Evolutionary conservation across 345 rosid species (phyloP).

Genomic region (Euphorbia lathyris): DNA sequence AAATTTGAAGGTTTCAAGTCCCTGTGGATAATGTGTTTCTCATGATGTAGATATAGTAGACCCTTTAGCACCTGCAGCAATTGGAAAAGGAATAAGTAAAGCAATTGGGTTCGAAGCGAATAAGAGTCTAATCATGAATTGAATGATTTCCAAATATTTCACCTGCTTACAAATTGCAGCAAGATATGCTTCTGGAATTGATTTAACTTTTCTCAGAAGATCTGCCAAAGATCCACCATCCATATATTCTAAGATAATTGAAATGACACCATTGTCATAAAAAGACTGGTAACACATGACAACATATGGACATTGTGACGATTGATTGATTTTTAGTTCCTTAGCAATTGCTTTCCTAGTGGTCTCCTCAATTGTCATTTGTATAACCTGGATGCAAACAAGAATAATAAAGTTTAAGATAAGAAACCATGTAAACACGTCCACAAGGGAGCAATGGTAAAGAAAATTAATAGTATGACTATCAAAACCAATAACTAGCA

Average conservation of each 20-base stretch:
- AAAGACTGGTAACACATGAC: constrained; percentile 83
- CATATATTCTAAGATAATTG: constrained; percentile 88
- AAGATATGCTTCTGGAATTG: constrained; percentile 67
- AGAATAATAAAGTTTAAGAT: not conserved
- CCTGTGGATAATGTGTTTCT: constrained; percentile 81
- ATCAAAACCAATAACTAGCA: not conserved
- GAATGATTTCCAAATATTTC: constrained; percentile 5
- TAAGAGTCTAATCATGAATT: not conserved
- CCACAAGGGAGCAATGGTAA: not conserved
- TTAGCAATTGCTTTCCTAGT: constrained; percentile 62
- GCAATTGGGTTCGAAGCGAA: not conserved
- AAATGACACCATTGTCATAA: constrained; percentile 74
- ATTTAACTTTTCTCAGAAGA: constrained; percentile 59
- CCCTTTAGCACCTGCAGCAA: constrained; percentile 69
- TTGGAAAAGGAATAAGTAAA: not conserved
- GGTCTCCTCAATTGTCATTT: constrained; percentile 70
- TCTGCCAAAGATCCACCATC: constrained; percentile 90
- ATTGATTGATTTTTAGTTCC: constrained; percentile 80
- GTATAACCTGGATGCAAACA: constrained; percentile 58
- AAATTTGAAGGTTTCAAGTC: constrained; percentile 85
- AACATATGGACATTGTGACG: constrained; percentile 69
- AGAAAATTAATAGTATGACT: not conserved
- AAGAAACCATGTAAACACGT: not conserved
- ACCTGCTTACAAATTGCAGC: constrained; percentile 90
- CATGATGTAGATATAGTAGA: constrained; percentile 76